phyloP scores from a whole-genome alignment of 2,329 filamentous ascomycete species.

The Nigrospora oryzae region DNA sequence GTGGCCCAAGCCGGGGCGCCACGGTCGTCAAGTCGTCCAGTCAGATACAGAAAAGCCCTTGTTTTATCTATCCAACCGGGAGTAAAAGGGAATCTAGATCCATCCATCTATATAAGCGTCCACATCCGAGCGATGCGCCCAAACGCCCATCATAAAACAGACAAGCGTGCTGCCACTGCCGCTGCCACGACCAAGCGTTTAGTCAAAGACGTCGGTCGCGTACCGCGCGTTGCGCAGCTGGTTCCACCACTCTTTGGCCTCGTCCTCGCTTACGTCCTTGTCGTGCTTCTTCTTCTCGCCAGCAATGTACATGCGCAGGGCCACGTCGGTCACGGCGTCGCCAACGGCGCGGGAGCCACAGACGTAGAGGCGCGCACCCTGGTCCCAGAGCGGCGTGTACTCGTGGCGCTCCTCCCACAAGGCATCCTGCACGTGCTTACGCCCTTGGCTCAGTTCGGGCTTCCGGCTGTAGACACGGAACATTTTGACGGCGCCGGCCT shows the following conservation, averaged over 20 bases:
- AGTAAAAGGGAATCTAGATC: too few relatives aligned
- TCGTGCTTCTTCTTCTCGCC: constrained; percentile 14
- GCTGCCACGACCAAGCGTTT: background rate
- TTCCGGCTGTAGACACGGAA: constrained; percentile 38
- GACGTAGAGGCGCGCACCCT: constrained; percentile 38
- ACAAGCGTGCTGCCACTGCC: background rate
- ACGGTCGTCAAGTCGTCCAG: too few relatives aligned
- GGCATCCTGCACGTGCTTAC: constrained; percentile 23
- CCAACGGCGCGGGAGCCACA: constrained; percentile 43
- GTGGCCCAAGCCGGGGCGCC: too few relatives aligned
- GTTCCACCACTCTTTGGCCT: constrained; percentile 38
- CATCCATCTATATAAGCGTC: too few relatives aligned
- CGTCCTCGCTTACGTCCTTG: constrained; percentile 25
- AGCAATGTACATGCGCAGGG: constrained; percentile 23
- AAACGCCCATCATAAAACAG: too few relatives aligned
- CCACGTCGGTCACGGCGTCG: constrained; percentile 33
- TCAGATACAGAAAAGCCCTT: too few relatives aligned
- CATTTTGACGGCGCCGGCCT: constrained; percentile 41
- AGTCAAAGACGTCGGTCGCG: constrained; percentile 54
- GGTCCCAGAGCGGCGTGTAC: constrained; percentile 9
- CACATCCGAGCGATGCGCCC: too few relatives aligned
- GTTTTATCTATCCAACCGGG: too few relatives aligned
- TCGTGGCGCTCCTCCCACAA: constrained; percentile 11
- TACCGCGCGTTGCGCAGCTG: constrained; percentile 44
- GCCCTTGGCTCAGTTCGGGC: constrained; percentile 24